A percentile compares a stretch with the other conserved stretches of the same genome.
phyloP scores from a whole-genome alignment of 2,329 filamentous ascomycete species.

The Dothistroma pini region DNA sequence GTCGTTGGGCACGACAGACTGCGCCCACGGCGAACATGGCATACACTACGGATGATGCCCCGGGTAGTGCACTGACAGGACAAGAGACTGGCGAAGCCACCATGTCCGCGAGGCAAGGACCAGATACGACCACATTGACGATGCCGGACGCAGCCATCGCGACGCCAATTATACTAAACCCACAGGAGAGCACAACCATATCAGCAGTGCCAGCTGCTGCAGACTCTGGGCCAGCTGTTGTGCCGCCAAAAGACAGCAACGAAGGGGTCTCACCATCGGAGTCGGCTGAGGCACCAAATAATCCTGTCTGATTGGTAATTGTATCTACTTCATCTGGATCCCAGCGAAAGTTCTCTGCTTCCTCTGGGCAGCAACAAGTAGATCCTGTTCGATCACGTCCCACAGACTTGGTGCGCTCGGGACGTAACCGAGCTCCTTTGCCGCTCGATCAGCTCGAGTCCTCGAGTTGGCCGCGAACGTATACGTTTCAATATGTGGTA shows the following conservation, averaged over 20 bases:
- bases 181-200: background rate
- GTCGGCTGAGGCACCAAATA: background rate
- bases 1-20: background rate
- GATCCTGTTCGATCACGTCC: constrained; percentile 46
- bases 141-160: background rate
- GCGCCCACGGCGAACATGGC: no score
- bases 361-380: constrained; percentile 9
- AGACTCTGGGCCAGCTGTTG: background rate
- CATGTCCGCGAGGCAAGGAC: background rate
- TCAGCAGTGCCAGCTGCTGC: background rate
- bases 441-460: constrained; percentile 51
- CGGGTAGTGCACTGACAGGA: background rate
- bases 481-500: constrained; percentile 33
- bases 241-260: background rate
- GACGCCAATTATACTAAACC: background rate
- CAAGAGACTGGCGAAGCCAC: background rate
- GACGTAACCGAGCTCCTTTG: constrained; percentile 55
- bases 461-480: constrained; percentile 55
- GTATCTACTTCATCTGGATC: background rate
- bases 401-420: constrained; percentile 49
- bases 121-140: background rate
- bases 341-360: background rate
- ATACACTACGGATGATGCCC: background rate
- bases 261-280: background rate
- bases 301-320: background rate